These are phyloP conservation scores for Rusavskia elegans DNA, from an alignment of 495 filamentous ascomycete species.

Conservation along the genomic window DNA sequence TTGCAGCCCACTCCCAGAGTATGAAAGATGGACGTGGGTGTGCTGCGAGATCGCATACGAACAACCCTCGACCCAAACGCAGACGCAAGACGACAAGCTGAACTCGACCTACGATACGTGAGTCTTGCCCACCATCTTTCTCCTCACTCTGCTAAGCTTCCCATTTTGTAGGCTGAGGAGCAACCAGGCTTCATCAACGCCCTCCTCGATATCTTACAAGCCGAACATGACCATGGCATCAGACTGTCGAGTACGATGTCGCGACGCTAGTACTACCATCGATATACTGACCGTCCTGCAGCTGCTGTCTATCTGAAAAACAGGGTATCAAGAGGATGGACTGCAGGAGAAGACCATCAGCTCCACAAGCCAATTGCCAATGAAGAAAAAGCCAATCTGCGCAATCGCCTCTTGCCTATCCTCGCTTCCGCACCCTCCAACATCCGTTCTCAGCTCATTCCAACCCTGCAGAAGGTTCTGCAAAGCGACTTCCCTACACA, in stretches of 20 bases:
- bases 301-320: slow-evolving; percentile 98
- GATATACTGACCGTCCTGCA: slow-evolving; percentile 20
- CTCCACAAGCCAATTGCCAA: slow-evolving; percentile 60
- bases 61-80: slow-evolving; percentile 77
- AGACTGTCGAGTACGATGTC: slow-evolving; percentile 65
- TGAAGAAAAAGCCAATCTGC: slow-evolving; percentile 73
- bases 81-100: slow-evolving; percentile 69
- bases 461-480: slow-evolving; percentile 86
- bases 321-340: slow-evolving; percentile 81
- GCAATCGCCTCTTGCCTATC: slow-evolving; percentile 74
- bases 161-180: slow-evolving; percentile 59
- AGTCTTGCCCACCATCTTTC: slow-evolving; percentile 11
- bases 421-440: slow-evolving; percentile 63
- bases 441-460: slow-evolving; percentile 80
- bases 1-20: slow-evolving; percentile 19
- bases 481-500: slow-evolving; percentile 85
- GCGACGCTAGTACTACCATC: background rate
- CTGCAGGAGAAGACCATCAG: slow-evolving; percentile 48
- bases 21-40: slow-evolving; percentile 63
- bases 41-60: slow-evolving; percentile 72
- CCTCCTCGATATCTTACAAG: slow-evolving; percentile 76
- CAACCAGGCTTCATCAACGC: slow-evolving; percentile 82
- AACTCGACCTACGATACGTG: slow-evolving; percentile 90
- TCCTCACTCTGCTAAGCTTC: background rate
- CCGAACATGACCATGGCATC: slow-evolving; percentile 67